phyloP scores from a whole-genome alignment of 1,139 yeast genomes.

The Geotrichum candidum region DNA sequence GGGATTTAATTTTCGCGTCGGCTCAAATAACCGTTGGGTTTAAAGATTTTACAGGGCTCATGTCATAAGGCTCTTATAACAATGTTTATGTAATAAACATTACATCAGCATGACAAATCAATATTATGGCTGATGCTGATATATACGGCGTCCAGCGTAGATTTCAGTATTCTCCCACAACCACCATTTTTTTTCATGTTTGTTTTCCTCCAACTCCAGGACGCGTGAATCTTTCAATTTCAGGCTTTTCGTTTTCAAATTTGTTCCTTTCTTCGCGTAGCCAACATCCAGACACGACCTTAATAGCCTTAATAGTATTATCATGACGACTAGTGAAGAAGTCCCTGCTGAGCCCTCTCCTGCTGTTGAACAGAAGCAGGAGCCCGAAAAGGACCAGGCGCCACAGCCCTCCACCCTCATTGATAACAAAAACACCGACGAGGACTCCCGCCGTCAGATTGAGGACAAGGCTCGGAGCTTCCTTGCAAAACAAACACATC shows the following conservation, averaged over 20 bases:
- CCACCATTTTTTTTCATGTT: neutral
- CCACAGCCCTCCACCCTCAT: neutral
- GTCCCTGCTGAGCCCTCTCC: neutral
- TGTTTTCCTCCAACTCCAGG: neutral
- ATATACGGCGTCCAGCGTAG: slow-evolving; percentile 1
- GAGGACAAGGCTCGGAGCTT: slow-evolving; percentile 28
- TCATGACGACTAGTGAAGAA: neutral
- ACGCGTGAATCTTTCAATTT: neutral
- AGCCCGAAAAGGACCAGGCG: neutral
- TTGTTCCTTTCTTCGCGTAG: neutral
- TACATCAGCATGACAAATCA: neutral
- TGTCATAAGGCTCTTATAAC: neutral
- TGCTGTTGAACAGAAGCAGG: neutral
- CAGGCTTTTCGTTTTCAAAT: neutral
- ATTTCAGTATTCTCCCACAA: neutral
- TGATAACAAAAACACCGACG: neutral
- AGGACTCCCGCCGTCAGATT: slow-evolving; percentile 16
- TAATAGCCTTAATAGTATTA: neutral
- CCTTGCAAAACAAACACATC: slow-evolving; percentile 63
- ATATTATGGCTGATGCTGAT: neutral
- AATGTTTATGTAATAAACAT: too few species aligned
- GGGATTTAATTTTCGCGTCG: neutral
- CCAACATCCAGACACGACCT: neutral
- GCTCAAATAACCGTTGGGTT: neutral
- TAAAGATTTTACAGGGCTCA: neutral